A percentile compares a stretch with the other conserved stretches of the same genome.
phyloP scores from a whole-genome alignment of 2,329 filamentous ascomycete genomes.

The Aspergillus sp. region DNA sequence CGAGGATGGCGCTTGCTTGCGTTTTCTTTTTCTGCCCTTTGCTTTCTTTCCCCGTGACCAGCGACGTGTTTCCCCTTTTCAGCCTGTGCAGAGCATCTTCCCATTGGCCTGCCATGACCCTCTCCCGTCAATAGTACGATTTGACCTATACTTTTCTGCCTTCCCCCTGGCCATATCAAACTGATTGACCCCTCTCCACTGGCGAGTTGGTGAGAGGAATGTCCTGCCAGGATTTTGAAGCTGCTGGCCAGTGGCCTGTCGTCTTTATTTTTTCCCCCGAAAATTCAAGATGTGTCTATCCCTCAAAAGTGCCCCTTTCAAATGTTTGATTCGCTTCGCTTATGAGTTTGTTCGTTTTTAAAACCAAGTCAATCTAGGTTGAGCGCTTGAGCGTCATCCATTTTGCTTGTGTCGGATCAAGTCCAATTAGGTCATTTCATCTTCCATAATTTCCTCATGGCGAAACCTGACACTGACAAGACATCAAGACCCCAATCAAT shows the following conservation, averaged over 20 bases:
- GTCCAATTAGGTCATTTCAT: slow-evolving; percentile 8
- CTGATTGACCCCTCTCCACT: slow-evolving; percentile 4
- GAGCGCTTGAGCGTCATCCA: background rate
- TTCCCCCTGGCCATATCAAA: slow-evolving; percentile 15
- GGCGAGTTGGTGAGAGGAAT: background rate
- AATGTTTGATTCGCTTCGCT: background rate
- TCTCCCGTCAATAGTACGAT: slow-evolving; percentile 22
- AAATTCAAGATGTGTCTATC: background rate
- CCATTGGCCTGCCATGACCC: slow-evolving; percentile 16
- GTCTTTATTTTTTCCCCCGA: background rate
- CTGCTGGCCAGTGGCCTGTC: background rate
- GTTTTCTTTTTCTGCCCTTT: slow-evolving; percentile 10
- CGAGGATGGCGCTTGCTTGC: background rate
- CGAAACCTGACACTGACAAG: slow-evolving; percentile 7
- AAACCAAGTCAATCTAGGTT: background rate
- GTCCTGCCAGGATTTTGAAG: background rate
- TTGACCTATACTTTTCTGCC: slow-evolving; percentile 14
- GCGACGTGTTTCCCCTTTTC: slow-evolving; percentile 4
- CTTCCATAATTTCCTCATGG: background rate
- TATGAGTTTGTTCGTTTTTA: too few species aligned
- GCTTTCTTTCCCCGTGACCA: slow-evolving; percentile 6
- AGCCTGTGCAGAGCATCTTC: slow-evolving; percentile 3
- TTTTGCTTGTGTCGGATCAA: slow-evolving; percentile 1
- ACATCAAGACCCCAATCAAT: slow-evolving; percentile 5
- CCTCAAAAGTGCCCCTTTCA: background rate